phyloP scores from a whole-genome alignment of 176 grass and related monocot genomes.

The Phoenix roebelenii region DNA sequence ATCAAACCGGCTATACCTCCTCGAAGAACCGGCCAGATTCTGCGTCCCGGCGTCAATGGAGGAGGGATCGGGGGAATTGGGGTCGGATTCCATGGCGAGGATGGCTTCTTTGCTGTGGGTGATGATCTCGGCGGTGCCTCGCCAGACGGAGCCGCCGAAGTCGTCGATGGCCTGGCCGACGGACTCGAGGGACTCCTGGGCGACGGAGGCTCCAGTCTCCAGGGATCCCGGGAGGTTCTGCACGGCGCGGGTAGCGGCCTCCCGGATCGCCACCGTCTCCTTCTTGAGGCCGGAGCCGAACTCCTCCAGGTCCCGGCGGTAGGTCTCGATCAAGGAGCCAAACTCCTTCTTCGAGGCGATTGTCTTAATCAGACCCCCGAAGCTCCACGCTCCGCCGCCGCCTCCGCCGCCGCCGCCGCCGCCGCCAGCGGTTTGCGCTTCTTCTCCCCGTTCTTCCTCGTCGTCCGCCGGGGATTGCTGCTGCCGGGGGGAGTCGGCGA shows the following conservation, averaged over 20 bases:
- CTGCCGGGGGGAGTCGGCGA: constrained; percentile 23
- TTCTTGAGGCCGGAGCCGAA: constrained; percentile 81
- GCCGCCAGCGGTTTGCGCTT: not conserved
- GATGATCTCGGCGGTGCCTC: constrained; percentile 44
- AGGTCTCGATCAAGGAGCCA: constrained; percentile 49
- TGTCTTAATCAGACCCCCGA: constrained; percentile 65
- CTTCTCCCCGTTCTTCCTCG: constrained; percentile 12
- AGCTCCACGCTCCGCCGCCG: constrained; percentile 32
- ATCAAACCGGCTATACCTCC: constrained; percentile 59
- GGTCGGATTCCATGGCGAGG: constrained; percentile 21
- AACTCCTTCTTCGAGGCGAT: constrained; percentile 79
- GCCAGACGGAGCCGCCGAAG: constrained; percentile 24
- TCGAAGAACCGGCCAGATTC: not conserved
- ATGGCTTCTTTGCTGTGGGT: constrained; percentile 80
- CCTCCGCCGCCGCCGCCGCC: not conserved
- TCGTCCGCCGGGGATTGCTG: constrained; percentile 1
- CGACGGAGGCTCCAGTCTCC: constrained; percentile 9
- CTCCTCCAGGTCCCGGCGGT: constrained; percentile 87
- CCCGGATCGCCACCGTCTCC: constrained; percentile 70
- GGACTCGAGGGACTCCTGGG: constrained; percentile 23
- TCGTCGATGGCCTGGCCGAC: constrained; percentile 46
- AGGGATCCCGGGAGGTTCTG: constrained; percentile 41
- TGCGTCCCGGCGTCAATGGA: not conserved
- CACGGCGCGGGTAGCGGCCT: constrained; percentile 50
- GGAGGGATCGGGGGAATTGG: not conserved